These are phyloP conservation scores for Penicillium steckii DNA, from an alignment of 495 filamentous ascomycete species.

Conservation along the genomic window DNA sequence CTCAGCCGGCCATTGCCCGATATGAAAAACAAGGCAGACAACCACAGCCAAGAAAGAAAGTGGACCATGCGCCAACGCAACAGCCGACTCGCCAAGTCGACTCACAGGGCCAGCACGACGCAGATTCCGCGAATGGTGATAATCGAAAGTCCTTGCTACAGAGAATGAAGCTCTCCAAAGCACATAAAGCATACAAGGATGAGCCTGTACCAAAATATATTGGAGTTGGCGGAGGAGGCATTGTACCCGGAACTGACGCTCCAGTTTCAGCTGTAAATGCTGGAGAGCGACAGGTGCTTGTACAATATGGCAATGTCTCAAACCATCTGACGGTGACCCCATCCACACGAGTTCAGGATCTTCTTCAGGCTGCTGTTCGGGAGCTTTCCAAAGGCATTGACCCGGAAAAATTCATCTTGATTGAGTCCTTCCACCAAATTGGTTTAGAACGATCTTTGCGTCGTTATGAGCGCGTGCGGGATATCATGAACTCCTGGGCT, in stretches of 20 bases:
- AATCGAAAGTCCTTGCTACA: constrained; percentile 26
- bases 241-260: constrained; percentile 70
- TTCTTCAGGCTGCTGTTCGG: constrained; percentile 59
- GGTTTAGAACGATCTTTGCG: constrained; percentile 85
- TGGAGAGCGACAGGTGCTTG: constrained; percentile 67
- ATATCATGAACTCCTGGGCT: constrained; percentile 93
- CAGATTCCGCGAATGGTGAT: not conserved
- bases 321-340: constrained; percentile 67
- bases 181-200: constrained; percentile 14
- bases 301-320: constrained; percentile 63
- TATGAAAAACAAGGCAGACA: constrained; percentile 14
- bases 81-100: not conserved
- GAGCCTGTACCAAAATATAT: constrained; percentile 21
- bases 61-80: not conserved
- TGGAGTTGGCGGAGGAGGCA: constrained; percentile 40
- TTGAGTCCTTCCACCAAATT: constrained; percentile 71
- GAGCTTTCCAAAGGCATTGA: constrained; percentile 58
- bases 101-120: not conserved
- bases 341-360: constrained; percentile 70
- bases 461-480: constrained; percentile 81
- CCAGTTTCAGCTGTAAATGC: constrained; percentile 83
- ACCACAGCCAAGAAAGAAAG: not conserved
- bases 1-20: constrained; percentile 13
- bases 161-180: constrained; percentile 23
- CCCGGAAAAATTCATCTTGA: constrained; percentile 58